Evolutionary conservation across 306 rosid species (phyloP).

Genomic region (Senna siamea): DNA sequence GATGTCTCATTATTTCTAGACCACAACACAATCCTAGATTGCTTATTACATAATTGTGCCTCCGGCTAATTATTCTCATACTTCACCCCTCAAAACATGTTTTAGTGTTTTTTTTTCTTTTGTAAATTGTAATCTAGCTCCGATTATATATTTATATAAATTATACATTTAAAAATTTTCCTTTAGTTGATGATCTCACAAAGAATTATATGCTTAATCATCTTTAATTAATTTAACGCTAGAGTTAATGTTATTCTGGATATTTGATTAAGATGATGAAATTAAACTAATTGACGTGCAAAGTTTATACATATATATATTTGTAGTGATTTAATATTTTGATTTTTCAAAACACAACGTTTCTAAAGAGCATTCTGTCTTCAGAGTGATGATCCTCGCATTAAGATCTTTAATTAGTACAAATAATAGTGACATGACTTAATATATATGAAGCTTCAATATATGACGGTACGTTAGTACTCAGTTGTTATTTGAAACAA

Average conservation of each 20-base stretch:
- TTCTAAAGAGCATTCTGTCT: too few relatives aligned
- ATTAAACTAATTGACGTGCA: not conserved
- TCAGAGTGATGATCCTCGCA: too few relatives aligned
- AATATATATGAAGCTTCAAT: too few relatives aligned
- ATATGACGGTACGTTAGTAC: too few relatives aligned
- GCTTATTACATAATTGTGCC: not conserved
- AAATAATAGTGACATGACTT: too few relatives aligned
- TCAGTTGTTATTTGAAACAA: too few relatives aligned
- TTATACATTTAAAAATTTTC: not conserved
- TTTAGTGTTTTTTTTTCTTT: not conserved
- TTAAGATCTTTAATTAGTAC: too few relatives aligned
- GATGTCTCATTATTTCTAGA: not conserved
- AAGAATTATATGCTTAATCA: not conserved
- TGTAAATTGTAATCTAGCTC: not conserved
- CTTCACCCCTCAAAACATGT: not conserved
- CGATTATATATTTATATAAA: not conserved
- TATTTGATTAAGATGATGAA: too few relatives aligned
- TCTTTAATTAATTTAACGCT: slow-evolving; percentile 1
- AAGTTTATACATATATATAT: too few relatives aligned
- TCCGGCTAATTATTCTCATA: not conserved
- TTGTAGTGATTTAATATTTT: too few relatives aligned
- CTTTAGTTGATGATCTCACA: not conserved
- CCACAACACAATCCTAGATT: slow-evolving; percentile 9
- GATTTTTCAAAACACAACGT: too few relatives aligned
- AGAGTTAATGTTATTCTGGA: too few relatives aligned